Conservation (phyloP, 1,284 basidiomycete genomes). For the Vanrija sp. region DNA sequence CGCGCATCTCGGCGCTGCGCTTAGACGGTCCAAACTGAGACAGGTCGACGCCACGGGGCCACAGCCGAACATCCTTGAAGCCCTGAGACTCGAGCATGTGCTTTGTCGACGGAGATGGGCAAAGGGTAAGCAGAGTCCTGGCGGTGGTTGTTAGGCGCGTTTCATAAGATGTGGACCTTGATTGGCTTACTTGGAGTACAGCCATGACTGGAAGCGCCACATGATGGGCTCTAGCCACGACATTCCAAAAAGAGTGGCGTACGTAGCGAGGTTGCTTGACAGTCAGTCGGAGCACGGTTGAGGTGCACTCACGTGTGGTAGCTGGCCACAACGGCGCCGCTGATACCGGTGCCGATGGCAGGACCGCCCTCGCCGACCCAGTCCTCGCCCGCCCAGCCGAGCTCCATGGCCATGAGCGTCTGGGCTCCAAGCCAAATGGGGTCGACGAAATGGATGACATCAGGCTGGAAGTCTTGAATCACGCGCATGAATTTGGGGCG, state of each 20-base stretch:
- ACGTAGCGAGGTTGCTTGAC: slow-evolving; percentile 53
- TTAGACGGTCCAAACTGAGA: slow-evolving; percentile 50
- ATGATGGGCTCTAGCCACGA: slow-evolving; percentile 53
- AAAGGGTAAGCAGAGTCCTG: slow-evolving; percentile 52
- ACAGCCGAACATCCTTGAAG: slow-evolving; percentile 54
- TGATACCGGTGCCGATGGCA: slow-evolving; percentile 41
- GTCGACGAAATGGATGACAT: slow-evolving; percentile 56
- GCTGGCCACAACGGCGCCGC: slow-evolving; percentile 53
- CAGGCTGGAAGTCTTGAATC: slow-evolving; percentile 53
- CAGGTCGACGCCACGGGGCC: slow-evolving; percentile 55
- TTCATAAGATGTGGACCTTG: background rate
- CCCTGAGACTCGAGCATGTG: slow-evolving; percentile 52
- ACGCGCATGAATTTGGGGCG: slow-evolving; percentile 55
- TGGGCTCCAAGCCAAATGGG: slow-evolving; percentile 58
- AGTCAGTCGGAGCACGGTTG: no score
- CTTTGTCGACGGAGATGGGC: slow-evolving; percentile 55
- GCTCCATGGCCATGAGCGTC: slow-evolving; percentile 50
- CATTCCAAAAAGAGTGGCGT: slow-evolving; percentile 56
- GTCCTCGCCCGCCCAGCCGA: slow-evolving; percentile 48
- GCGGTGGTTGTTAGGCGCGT: slow-evolving; percentile 22
- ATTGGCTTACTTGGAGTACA: slow-evolving; percentile 40
- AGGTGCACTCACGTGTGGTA: slow-evolving; percentile 53
- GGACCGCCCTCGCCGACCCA: slow-evolving; percentile 44
- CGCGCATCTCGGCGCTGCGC: slow-evolving; percentile 50
- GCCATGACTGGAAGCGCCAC: slow-evolving; percentile 47